These are phyloP conservation scores for Melampsora occidentalis DNA, from an alignment of 1,284 basidiomycete species.

Conservation along the genomic window DNA sequence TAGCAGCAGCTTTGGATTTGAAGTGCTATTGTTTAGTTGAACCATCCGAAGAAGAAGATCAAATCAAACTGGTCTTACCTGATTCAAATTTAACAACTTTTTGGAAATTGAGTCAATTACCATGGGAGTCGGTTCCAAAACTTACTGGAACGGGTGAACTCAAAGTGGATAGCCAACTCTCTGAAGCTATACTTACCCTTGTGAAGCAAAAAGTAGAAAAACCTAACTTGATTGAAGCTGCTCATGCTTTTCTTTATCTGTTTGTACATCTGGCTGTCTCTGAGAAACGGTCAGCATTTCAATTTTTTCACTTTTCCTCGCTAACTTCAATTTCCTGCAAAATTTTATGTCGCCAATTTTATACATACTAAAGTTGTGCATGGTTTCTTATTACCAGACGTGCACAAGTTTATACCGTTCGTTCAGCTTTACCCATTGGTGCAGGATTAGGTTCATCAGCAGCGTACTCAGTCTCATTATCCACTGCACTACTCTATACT, in stretches of 20 bases:
- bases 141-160: neutral
- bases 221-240: conserved; percentile 63
- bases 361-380: conserved; percentile 9
- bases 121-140: conserved; percentile 68
- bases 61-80: conserved; percentile 71
- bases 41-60: conserved; percentile 60
- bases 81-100: conserved; percentile 78
- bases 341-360: neutral
- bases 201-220: conserved; percentile 25
- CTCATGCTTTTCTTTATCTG: conserved; percentile 84
- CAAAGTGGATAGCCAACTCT: conserved; percentile 43
- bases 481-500: conserved; percentile 69
- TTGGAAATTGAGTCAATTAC: conserved; percentile 75
- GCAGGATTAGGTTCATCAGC: conserved; percentile 97
- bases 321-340: neutral
- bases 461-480: conserved; percentile 83
- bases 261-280: conserved; percentile 74
- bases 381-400: conserved; percentile 57
- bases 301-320: neutral
- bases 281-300: conserved; percentile 60
- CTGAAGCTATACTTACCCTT: conserved; percentile 13
- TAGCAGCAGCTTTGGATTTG: conserved; percentile 90
- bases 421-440: conserved; percentile 95
- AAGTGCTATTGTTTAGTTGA: conserved; percentile 86
- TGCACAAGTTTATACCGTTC: conserved; percentile 73